Evolutionary conservation across 2,329 filamentous ascomycete species (phyloP).

Genomic region (Fusarium chlamydosporum): DNA sequence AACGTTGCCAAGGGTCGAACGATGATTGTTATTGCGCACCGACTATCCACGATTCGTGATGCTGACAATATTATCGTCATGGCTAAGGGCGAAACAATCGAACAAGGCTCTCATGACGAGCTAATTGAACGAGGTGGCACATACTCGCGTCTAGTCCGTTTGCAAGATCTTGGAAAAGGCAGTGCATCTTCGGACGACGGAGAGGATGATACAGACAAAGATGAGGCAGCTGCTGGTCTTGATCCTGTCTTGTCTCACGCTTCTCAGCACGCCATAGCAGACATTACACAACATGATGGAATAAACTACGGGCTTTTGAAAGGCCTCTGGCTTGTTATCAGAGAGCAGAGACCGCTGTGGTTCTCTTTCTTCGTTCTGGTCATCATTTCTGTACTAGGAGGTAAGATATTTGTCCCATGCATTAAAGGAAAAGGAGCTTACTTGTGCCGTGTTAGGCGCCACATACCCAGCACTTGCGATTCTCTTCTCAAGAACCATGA

Average conservation of each 20-base stretch:
- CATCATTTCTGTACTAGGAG: constrained; percentile 50
- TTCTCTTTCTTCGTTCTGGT: constrained; percentile 37
- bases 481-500: constrained; percentile 58
- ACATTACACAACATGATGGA: constrained; percentile 17
- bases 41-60: constrained; percentile 70
- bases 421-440: neutral
- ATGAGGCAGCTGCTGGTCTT: constrained; percentile 55
- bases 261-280: constrained; percentile 44
- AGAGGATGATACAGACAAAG: constrained; percentile 52
- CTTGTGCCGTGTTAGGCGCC: constrained; percentile 47
- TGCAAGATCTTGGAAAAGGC: constrained; percentile 57
- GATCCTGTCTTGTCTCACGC: constrained; percentile 42
- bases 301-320: constrained; percentile 49
- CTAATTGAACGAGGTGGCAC: constrained; percentile 64
- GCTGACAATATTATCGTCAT: constrained; percentile 78
- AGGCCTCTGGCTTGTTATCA: constrained; percentile 52
- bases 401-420: constrained; percentile 32
- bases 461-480: constrained; percentile 60
- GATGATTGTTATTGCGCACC: constrained; percentile 75
- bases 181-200: constrained; percentile 23
- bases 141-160: constrained; percentile 66
- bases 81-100: constrained; percentile 69
- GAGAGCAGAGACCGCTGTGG: constrained; percentile 53
- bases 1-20: constrained; percentile 69
- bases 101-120: constrained; percentile 73